phyloP scores from a whole-genome alignment of 495 filamentous ascomycete species.

The Patellaria atrata region DNA sequence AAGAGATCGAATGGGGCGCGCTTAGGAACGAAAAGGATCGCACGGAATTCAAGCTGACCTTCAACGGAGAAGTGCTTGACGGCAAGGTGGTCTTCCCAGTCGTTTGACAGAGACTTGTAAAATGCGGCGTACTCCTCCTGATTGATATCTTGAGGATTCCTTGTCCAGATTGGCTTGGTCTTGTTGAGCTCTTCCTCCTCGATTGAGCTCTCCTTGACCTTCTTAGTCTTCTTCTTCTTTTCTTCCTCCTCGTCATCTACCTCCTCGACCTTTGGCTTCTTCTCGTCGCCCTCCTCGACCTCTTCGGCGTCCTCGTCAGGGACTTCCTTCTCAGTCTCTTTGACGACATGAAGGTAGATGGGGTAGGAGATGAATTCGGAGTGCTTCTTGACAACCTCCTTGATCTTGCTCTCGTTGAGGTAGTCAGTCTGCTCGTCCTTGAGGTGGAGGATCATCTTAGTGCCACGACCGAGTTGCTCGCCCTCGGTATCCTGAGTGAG shows the following conservation, averaged over 20 bases:
- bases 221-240: slow-evolving; percentile 96
- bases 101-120: slow-evolving; percentile 99
- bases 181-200: slow-evolving; percentile 99
- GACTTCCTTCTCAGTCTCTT: slow-evolving; percentile 98
- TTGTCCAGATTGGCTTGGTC: slow-evolving; percentile 99
- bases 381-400: slow-evolving; percentile 99
- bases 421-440: slow-evolving; percentile 99
- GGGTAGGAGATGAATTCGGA: slow-evolving; percentile 99
- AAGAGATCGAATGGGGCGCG: slow-evolving; percentile 98
- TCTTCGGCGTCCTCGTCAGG: slow-evolving; percentile 91
- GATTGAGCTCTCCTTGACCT: slow-evolving; percentile 94
- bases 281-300: slow-evolving; percentile 42
- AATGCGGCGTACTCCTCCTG: slow-evolving; percentile 95
- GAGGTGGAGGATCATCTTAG: slow-evolving; percentile 94
- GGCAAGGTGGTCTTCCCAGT: slow-evolving; percentile 98
- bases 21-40: slow-evolving; percentile 98
- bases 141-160: slow-evolving; percentile 90
- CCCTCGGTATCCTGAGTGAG: slow-evolving; percentile 82
- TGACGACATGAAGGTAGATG: slow-evolving; percentile 97
- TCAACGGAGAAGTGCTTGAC: slow-evolving; percentile 99
- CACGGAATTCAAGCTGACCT: slow-evolving; percentile 99
- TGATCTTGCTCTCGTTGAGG: slow-evolving; percentile 96
- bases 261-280: slow-evolving; percentile 77
- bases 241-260: slow-evolving; percentile 73
- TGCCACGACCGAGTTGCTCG: slow-evolving; percentile 81